phyloP scores from a whole-genome alignment of 2,329 filamentous ascomycete genomes.

The Diaporthe humulicola region DNA sequence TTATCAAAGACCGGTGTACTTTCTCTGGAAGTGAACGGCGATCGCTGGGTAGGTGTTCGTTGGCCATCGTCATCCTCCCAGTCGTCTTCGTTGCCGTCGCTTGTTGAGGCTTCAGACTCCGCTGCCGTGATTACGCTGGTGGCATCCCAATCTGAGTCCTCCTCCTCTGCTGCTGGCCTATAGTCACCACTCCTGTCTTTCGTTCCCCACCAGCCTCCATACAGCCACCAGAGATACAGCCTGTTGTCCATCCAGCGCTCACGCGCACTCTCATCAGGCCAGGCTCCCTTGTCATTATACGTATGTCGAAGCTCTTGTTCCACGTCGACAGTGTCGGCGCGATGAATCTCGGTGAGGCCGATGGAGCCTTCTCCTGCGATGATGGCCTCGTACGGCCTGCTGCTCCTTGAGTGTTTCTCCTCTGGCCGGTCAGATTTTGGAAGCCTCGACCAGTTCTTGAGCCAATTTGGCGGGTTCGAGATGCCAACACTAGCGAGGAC shows the following conservation, averaged over 20 bases:
- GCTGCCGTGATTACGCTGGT: slow-evolving; percentile 83
- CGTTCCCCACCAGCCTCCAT: slow-evolving; percentile 87
- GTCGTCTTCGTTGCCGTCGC: slow-evolving; percentile 45
- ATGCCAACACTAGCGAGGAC: slow-evolving; percentile 72
- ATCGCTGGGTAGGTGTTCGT: slow-evolving; percentile 80
- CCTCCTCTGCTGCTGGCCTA: slow-evolving; percentile 67
- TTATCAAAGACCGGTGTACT: slow-evolving; percentile 71
- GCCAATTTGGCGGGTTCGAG: slow-evolving; percentile 72
- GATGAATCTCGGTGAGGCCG: slow-evolving; percentile 59
- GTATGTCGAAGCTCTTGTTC: slow-evolving; percentile 80
- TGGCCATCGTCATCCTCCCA: slow-evolving; percentile 60
- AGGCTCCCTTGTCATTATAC: slow-evolving; percentile 48
- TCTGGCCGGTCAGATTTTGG: slow-evolving; percentile 46
- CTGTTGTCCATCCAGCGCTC: slow-evolving; percentile 79
- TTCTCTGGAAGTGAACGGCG: slow-evolving; percentile 63
- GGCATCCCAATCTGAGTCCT: slow-evolving; percentile 61
- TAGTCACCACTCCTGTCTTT: slow-evolving; percentile 87
- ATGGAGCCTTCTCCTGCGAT: slow-evolving; percentile 65
- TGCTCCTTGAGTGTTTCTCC: slow-evolving; percentile 38
- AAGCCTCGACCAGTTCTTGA: slow-evolving; percentile 64
- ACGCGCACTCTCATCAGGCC: slow-evolving; percentile 56
- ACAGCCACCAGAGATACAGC: slow-evolving; percentile 87
- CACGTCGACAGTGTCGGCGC: slow-evolving; percentile 79
- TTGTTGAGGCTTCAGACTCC: slow-evolving; percentile 46
- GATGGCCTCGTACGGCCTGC: slow-evolving; percentile 64